Evolutionary conservation across 305 asterid species (phyloP), one percentile per base, ranked within the genome.

Genomic region (Fraxinus angustifolia): DNA sequence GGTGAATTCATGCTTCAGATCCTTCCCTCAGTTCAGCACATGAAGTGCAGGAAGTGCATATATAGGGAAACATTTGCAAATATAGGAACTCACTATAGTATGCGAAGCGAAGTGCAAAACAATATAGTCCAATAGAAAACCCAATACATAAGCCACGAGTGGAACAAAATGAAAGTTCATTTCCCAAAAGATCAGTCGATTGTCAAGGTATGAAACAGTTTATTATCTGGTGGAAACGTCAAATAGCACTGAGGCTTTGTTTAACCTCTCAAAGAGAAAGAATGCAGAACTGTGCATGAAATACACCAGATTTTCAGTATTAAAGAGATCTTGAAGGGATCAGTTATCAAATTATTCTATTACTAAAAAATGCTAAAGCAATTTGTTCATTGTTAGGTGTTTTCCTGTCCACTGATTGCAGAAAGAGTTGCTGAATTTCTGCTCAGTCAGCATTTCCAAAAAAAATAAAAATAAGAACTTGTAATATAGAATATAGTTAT

Each of bases 381-480:
- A 42, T 42, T 23, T 12, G 56, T 42, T 17, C 80, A 56, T 76
- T 70, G 79, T 26, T 16, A 70, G 17, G 48, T 53, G 58, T 70
- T 70, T 34, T 33, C 48, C 76, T 33, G 17, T 73, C 82, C 85
- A 58, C 21, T 80, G 68, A 65, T 42, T 53, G 19, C 67, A 79
- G 60, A 86, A 76, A 67, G 73, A 67, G 38, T 28, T 31, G 26
- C 42, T 8, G 53, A 76, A 45, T 53, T 38, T 8, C 38, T 73
- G 48, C 73, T 72, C 76, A 17, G 67, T 48, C 56, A 4, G 31
- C 42, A 28, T 76, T 14, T 58, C 33, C 30, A 16, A n/a, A n/a
- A 50, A 33, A 75, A 62, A n/a, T n/a, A n/a, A n/a, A n/a, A n/a
- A n/a, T n/a, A n/a, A 5, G 6, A 53, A 6, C 8, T 56, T 17